Evolutionary conservation across 768 basidiomycete genomes (phyloP).

Genomic region (Pleurotus djamor): DNA sequence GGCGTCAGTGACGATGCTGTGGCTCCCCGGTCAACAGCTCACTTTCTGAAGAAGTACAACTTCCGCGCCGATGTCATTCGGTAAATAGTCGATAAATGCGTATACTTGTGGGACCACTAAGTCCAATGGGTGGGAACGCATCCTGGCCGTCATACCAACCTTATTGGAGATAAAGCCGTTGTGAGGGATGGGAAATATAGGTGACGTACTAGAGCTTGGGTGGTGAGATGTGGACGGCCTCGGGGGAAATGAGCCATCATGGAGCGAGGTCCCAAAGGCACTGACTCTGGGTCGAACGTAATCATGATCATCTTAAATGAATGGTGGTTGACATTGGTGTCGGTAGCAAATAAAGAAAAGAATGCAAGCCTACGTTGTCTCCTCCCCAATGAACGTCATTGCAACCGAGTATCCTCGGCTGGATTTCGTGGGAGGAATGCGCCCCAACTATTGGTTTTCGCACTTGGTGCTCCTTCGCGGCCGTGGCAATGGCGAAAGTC

Average conservation of each 20-base stretch:
- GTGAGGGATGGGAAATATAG: background rate
- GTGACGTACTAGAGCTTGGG: conserved; percentile 23
- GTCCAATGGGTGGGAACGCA: conserved; percentile 11
- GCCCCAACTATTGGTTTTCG: conserved; percentile 6
- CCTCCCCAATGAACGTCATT: conserved; percentile 23
- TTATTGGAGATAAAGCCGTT: conserved; percentile 3
- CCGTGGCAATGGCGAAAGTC: conserved; percentile 20
- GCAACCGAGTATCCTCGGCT: conserved; percentile 16
- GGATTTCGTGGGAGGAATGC: conserved; percentile 1
- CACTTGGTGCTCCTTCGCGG: conserved; percentile 14
- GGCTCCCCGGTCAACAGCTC: background rate
- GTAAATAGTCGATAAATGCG: conserved; percentile 20
- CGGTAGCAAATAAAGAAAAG: background rate
- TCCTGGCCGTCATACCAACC: conserved; percentile 26
- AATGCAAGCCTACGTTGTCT: conserved; percentile 18
- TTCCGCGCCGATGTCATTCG: conserved; percentile 25
- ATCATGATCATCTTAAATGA: conserved; percentile 23
- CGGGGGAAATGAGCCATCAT: conserved; percentile 27
- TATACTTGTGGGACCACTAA: conserved; percentile 25
- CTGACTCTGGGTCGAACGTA: conserved; percentile 19
- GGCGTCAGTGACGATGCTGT: background rate
- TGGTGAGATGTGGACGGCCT: conserved; percentile 21
- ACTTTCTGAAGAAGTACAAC: conserved; percentile 28
- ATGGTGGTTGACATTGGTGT: background rate
- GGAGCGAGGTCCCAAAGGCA: conserved; percentile 22